These are phyloP conservation scores for Chaetomium sp. DNA, from an alignment of 2,329 filamentous ascomycete species.

Conservation along the genomic window DNA sequence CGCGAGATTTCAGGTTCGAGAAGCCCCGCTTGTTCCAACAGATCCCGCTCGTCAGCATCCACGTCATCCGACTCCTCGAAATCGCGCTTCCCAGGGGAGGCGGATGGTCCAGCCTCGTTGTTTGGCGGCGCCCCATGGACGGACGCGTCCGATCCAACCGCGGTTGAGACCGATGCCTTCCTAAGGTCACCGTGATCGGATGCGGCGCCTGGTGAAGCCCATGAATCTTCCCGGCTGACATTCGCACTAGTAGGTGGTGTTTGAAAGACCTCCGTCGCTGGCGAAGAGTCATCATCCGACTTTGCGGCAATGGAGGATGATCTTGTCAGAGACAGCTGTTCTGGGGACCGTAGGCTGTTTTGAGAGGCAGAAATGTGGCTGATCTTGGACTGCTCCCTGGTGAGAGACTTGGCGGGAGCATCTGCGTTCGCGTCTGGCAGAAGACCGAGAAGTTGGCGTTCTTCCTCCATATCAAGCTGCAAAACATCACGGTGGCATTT, in stretches of 20 bases:
- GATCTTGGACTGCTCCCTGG: conserved; percentile 41
- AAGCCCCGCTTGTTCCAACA: conserved; percentile 69
- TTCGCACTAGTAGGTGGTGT: conserved; percentile 50
- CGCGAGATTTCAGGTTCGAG: conserved; percentile 51
- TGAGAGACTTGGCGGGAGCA: conserved; percentile 31
- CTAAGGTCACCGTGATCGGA: conserved; percentile 42
- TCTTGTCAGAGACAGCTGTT: conserved; percentile 38
- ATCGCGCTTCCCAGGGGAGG: conserved; percentile 38
- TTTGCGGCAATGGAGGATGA: conserved; percentile 39
- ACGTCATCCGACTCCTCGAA: conserved; percentile 48
- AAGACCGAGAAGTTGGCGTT: conserved; percentile 51
- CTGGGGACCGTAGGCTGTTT: conserved; percentile 44
- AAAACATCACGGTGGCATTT: conserved; percentile 91
- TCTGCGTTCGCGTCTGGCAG: conserved; percentile 37
- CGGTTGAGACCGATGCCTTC: conserved; percentile 50
- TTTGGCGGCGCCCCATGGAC: conserved; percentile 40
- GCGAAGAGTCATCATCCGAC: conserved; percentile 43
- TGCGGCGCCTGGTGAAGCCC: conserved; percentile 45
- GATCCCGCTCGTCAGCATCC: conserved; percentile 68
- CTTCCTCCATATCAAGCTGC: conserved; percentile 81
- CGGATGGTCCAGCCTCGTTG: conserved; percentile 38
- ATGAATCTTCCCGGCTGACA: conserved; percentile 47
- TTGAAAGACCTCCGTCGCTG: conserved; percentile 50
- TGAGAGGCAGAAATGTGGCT: conserved; percentile 42
- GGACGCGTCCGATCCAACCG: conserved; percentile 43